Percentiles rank a stretch among this genome's conserved stretches.
phyloP scores from a whole-genome alignment of 2,329 filamentous ascomycete genomes.

The Pyrenophora tritici-repentis region DNA sequence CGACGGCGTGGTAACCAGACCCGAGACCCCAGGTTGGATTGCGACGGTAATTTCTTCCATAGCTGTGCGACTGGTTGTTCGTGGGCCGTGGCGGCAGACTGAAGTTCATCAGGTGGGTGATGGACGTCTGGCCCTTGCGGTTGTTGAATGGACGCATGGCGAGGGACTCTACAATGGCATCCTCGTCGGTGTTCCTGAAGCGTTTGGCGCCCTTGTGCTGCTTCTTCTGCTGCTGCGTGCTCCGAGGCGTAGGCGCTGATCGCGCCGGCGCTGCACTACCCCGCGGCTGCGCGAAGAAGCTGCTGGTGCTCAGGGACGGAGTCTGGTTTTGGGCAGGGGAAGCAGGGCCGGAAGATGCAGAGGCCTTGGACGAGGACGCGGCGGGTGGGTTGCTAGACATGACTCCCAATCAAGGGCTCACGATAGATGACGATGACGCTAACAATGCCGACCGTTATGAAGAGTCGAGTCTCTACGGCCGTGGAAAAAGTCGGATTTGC shows the following conservation, averaged over 20 bases:
- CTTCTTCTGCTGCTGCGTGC: slow-evolving; percentile 74
- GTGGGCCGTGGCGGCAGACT: slow-evolving; percentile 75
- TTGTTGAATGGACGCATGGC: slow-evolving; percentile 68
- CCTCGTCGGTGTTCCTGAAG: slow-evolving; percentile 77
- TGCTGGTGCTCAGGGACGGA: slow-evolving; percentile 49
- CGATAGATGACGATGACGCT: slow-evolving; percentile 13
- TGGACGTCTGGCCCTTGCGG: slow-evolving; percentile 91
- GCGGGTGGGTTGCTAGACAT: slow-evolving; percentile 54
- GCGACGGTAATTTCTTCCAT: slow-evolving; percentile 61
- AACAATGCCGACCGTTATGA: background rate
- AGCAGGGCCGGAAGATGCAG: slow-evolving; percentile 44
- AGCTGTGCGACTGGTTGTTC: slow-evolving; percentile 59
- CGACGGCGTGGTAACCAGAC: slow-evolving; percentile 85
- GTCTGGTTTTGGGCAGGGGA: slow-evolving; percentile 53
- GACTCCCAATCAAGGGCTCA: slow-evolving; percentile 34
- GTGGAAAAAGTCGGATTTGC: slow-evolving; percentile 1
- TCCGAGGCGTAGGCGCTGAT: slow-evolving; percentile 63
- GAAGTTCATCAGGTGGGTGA: slow-evolving; percentile 96
- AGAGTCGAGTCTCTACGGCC: background rate
- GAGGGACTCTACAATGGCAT: slow-evolving; percentile 79
- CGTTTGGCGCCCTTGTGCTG: slow-evolving; percentile 83
- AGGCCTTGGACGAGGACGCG: slow-evolving; percentile 50
- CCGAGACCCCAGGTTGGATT: slow-evolving; percentile 83
- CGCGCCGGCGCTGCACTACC: slow-evolving; percentile 47
- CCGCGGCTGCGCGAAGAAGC: slow-evolving; percentile 52